Conservation (phyloP, 352 stramenopile species). For the Globisporangium nagaii region DNA sequence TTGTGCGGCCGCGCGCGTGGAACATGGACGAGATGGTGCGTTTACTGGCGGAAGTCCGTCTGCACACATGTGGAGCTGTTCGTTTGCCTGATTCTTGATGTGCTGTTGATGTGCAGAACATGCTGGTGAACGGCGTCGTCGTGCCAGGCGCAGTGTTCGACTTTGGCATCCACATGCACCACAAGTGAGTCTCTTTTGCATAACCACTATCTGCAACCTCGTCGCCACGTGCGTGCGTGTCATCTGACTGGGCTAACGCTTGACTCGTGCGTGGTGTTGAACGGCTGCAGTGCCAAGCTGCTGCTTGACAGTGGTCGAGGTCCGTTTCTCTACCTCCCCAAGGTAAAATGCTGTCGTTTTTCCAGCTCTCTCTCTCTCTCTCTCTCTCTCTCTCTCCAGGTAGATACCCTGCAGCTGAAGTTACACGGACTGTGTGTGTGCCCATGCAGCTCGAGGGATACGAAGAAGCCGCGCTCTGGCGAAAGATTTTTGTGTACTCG, state of each 20-base stretch:
- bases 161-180: conserved; percentile 94
- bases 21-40: conserved; percentile 92
- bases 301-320: conserved; percentile 72
- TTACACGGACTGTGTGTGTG: too few relatives aligned
- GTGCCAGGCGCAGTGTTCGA: conserved; percentile 91
- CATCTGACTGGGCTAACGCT: too few relatives aligned
- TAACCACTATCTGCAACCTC: too few relatives aligned
- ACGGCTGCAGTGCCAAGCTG: conserved; percentile 41
- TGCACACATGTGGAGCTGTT: too few relatives aligned
- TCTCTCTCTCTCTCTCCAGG: too few relatives aligned
- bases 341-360: too few relatives aligned
- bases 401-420: too few relatives aligned
- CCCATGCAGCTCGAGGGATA: conserved; percentile 78
- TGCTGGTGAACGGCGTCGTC: conserved; percentile 87
- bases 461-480: conserved; percentile 93
- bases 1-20: conserved; percentile 92
- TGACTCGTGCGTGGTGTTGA: too few relatives aligned
- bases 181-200: conserved; percentile 82
- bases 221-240: too few relatives aligned
- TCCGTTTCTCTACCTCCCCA: conserved; percentile 94
- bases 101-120: conserved; percentile 37
- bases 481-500: conserved; percentile 91
- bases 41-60: too few relatives aligned
- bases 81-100: too few relatives aligned
- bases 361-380: too few relatives aligned